Evolutionary conservation across 2,329 filamentous ascomycete genomes (phyloP).

Genomic region (Neopestalotiopsis rosae): DNA sequence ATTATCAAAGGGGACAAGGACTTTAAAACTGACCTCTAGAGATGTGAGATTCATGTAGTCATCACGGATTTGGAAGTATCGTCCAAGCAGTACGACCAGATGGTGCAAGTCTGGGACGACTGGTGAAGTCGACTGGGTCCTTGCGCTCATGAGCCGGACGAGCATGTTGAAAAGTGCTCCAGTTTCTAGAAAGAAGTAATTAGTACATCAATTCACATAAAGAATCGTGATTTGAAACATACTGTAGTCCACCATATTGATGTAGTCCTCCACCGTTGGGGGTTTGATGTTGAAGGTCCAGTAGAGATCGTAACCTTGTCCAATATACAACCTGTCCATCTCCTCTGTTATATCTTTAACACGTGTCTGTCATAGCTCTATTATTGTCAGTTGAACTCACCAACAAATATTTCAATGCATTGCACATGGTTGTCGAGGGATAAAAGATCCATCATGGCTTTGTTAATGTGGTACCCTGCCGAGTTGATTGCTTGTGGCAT

Average conservation of each 20-base stretch:
- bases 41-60: constrained; percentile 38
- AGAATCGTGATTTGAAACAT: not conserved
- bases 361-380: too few species aligned
- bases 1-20: too few species aligned
- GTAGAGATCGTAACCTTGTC: constrained; percentile 10
- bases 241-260: constrained; percentile 16
- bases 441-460: constrained; percentile 24
- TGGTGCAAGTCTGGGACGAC: constrained; percentile 10
- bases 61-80: constrained; percentile 40
- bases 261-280: constrained; percentile 10
- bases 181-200: constrained; percentile 22
- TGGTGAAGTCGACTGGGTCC: not conserved
- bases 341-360: not conserved
- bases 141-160: constrained; percentile 18
- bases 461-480: constrained; percentile 35
- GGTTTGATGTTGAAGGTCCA: constrained; percentile 5
- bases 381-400: too few species aligned
- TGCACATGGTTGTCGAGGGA: too few species aligned
- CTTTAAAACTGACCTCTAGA: constrained; percentile 21
- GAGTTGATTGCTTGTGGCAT: constrained; percentile 42
- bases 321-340: constrained; percentile 8
- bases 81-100: constrained; percentile 28
- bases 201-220: constrained; percentile 7
- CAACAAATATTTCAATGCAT: not conserved
- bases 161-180: constrained; percentile 26